Conservation (phyloP, 495 filamentous ascomycete genomes). For the Xylaria longipes region DNA sequence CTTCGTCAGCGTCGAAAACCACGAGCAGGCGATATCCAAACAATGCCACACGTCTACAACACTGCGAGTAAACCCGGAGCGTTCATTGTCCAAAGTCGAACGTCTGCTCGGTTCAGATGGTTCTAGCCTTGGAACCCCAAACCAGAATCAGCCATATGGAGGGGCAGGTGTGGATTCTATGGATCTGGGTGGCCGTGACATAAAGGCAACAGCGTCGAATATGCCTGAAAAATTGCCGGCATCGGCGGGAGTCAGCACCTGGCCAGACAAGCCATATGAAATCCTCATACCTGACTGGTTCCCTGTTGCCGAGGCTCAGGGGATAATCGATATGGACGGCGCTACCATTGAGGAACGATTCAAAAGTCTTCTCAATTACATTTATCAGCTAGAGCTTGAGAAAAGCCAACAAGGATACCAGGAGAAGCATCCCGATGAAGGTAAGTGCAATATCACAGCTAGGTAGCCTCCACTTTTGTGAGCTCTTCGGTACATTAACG, state of each 20-base stretch:
- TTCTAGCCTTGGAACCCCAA: neutral
- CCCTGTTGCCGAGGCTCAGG: conserved; percentile 26
- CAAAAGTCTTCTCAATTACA: conserved; percentile 23
- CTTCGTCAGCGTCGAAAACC: conserved; percentile 25
- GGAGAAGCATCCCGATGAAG: conserved; percentile 18
- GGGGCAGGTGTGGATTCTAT: neutral
- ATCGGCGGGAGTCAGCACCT: neutral
- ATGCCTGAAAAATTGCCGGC: neutral
- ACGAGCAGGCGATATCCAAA: conserved; percentile 20
- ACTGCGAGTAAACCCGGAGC: neutral
- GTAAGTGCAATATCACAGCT: neutral
- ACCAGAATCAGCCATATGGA: neutral
- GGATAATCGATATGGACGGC: conserved; percentile 23
- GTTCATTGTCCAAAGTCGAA: conserved; percentile 24
- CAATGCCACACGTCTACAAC: conserved; percentile 13
- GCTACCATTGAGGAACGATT: conserved; percentile 9
- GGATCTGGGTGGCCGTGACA: neutral
- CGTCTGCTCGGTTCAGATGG: conserved; percentile 26
- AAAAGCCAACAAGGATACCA: conserved; percentile 8
- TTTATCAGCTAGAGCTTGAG: conserved; percentile 24
- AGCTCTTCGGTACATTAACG: neutral
- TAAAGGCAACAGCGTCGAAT: neutral
- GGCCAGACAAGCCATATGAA: neutral
- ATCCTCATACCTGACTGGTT: conserved; percentile 45
- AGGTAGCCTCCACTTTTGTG: neutral